Conservation (phyloP, 345 rosid genomes). For the Euphorbia peplus region DNA sequence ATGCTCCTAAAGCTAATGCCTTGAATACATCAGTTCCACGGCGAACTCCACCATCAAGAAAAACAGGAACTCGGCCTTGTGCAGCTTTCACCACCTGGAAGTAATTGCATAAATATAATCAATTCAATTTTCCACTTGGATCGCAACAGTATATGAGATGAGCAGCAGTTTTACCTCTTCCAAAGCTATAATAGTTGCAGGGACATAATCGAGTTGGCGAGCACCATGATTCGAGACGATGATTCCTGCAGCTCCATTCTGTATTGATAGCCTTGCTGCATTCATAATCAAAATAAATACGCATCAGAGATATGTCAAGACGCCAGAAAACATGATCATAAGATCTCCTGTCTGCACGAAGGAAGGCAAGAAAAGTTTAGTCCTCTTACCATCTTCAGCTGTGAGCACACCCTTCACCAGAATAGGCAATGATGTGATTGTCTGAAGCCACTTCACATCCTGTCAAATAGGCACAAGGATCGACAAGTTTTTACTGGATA, state of each 20-base stretch:
- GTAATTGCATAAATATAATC: slow-evolving; percentile 6
- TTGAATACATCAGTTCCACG: slow-evolving; percentile 99
- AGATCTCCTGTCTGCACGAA: not conserved
- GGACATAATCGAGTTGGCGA: slow-evolving; percentile 90
- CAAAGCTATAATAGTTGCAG: slow-evolving; percentile 76
- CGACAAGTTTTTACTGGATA: not conserved
- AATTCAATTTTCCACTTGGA: not conserved
- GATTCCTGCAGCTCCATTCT: slow-evolving; percentile 83
- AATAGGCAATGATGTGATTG: slow-evolving; percentile 87
- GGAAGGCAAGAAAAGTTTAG: not conserved
- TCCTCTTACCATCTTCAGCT: slow-evolving; percentile 75
- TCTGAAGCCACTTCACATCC: slow-evolving; percentile 92
- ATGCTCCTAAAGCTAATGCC: slow-evolving; percentile 94
- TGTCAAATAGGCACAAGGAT: slow-evolving; percentile 17
- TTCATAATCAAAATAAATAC: not conserved
- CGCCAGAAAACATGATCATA: not conserved
- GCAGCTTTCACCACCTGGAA: slow-evolving; percentile 82
- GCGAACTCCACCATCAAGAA: slow-evolving; percentile 92
- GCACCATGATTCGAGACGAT: slow-evolving; percentile 95
- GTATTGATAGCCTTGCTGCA: slow-evolving; percentile 70
- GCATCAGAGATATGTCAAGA: not conserved
- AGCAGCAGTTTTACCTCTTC: slow-evolving; percentile 58
- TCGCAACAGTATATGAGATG: not conserved
- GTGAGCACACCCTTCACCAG: slow-evolving; percentile 89
- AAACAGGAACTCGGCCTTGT: slow-evolving; percentile 80